Evolutionary conservation across 352 stramenopile species (phyloP).

Genomic region (Hyaloperonospora brassicae): DNA sequence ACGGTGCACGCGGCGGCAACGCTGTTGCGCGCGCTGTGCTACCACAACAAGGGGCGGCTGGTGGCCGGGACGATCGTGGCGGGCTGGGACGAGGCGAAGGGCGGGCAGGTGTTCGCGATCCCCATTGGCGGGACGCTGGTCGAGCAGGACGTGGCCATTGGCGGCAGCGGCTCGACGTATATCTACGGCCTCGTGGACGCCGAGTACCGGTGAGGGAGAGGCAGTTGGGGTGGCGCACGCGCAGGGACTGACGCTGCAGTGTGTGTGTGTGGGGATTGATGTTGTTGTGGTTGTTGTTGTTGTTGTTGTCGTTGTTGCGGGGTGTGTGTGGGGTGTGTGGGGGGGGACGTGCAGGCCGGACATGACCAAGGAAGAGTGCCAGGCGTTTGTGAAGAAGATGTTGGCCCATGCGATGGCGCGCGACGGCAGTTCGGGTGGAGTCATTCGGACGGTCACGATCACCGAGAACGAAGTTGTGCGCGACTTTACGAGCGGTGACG

Average conservation of each 20-base stretch:
- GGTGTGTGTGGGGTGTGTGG: too few species aligned
- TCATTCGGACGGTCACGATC: slow-evolving; percentile 96
- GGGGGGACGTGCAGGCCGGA: slow-evolving; percentile 37
- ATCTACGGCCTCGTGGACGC: slow-evolving; percentile 97
- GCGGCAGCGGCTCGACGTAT: slow-evolving; percentile 95
- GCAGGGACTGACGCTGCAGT: too few species aligned
- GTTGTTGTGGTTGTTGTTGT: too few species aligned
- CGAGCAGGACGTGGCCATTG: slow-evolving; percentile 95
- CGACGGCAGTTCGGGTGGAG: slow-evolving; percentile 96
- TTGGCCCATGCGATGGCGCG: slow-evolving; percentile 96
- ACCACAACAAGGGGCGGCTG: slow-evolving; percentile 97
- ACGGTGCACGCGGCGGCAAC: slow-evolving; percentile 97
- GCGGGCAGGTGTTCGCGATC: slow-evolving; percentile 94
- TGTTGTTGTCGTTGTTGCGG: not conserved
- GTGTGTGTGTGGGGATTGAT: too few species aligned
- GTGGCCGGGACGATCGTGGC: slow-evolving; percentile 96
- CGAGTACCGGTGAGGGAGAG: slow-evolving; percentile 67
- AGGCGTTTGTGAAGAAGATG: slow-evolving; percentile 92
- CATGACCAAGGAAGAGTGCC: slow-evolving; percentile 96
- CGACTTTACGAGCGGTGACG: slow-evolving; percentile 89
- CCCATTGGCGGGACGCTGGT: slow-evolving; percentile 93
- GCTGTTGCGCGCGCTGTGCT: slow-evolving; percentile 94
- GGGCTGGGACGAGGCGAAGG: slow-evolving; percentile 94
- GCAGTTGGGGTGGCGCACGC: too few species aligned
- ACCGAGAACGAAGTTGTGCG: slow-evolving; percentile 86